Conservation (phyloP, 2,329 filamentous ascomycete species). For the Diaporthe citrichinensis region DNA sequence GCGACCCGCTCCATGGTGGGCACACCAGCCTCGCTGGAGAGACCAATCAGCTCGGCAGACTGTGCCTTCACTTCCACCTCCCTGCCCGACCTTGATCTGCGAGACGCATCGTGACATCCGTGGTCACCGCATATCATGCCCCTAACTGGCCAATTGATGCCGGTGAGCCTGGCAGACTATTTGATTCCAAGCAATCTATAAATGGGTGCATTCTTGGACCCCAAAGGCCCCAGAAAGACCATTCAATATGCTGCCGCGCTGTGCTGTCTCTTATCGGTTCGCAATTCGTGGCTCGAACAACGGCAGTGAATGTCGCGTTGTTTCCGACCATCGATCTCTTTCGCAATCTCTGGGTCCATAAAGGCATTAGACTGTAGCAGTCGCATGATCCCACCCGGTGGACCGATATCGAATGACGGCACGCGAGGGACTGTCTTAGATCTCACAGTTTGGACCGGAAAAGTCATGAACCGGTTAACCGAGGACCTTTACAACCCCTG, state of each 20-base stretch:
- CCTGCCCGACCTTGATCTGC: constrained; percentile 8
- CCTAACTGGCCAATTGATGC: constrained; percentile 2
- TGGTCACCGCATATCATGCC: constrained; percentile 28
- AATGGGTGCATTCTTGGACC: constrained; percentile 23
- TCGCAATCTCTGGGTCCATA: background rate
- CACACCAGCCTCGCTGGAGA: constrained; percentile 9
- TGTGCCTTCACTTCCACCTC: constrained; percentile 5
- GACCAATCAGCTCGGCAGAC: constrained; percentile 32
- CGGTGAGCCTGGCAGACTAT: background rate
- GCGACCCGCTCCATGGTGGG: constrained; percentile 14
- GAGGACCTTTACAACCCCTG: background rate
- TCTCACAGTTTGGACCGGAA: background rate
- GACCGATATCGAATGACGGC: background rate
- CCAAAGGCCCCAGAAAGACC: background rate
- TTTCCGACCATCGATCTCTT: too few species aligned
- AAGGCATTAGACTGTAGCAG: background rate
- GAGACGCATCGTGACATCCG: constrained; percentile 32
- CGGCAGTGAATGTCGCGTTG: background rate
- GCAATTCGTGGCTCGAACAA: too few species aligned
- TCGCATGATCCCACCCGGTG: background rate
- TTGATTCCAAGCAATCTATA: constrained; percentile 30
- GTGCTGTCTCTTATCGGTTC: background rate
- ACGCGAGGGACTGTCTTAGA: background rate
- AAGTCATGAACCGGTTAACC: background rate
- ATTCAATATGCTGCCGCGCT: background rate